Conservation (phyloP, 2,329 filamentous ascomycete genomes). For the Aspergillus neotritici region DNA sequence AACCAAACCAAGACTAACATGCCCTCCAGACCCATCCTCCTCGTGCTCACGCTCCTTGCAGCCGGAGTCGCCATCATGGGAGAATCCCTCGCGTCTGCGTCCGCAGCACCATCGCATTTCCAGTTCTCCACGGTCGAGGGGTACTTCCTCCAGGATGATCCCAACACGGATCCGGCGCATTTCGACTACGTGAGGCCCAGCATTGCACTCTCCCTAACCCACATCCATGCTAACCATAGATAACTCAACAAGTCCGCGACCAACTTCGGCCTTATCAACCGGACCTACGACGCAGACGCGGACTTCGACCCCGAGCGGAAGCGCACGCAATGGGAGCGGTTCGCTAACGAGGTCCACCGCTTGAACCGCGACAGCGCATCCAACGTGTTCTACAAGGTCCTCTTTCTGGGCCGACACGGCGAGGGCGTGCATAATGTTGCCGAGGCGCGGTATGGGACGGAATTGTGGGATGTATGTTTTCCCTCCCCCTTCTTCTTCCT, state of each 20-base stretch:
- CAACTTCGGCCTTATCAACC: conserved; percentile 48
- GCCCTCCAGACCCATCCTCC: conserved; percentile 1
- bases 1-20: no score
- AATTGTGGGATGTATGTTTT: conserved; percentile 52
- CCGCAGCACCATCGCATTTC: conserved; percentile 16
- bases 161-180: conserved; percentile 39
- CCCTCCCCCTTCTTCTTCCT: not conserved
- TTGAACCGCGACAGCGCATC: conserved; percentile 39
- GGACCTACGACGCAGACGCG: conserved; percentile 39
- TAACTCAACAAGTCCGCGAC: conserved; percentile 27
- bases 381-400: conserved; percentile 48
- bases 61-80: conserved; percentile 14
- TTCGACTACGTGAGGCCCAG: conserved; percentile 46
- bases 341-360: conserved; percentile 42
- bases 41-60: conserved; percentile 7
- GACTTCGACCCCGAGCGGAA: conserved; percentile 23
- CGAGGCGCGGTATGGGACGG: conserved; percentile 53
- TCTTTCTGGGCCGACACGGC: conserved; percentile 57
- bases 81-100: conserved; percentile 5
- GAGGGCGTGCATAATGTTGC: conserved; percentile 59
- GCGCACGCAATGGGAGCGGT: conserved; percentile 52
- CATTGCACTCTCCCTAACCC: not conserved
- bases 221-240: not conserved
- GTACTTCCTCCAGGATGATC: conserved; percentile 49
- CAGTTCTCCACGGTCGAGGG: conserved; percentile 41